Evolutionary conservation across 2,329 filamentous ascomycete genomes (phyloP), one percentile per base, ranked within the genome.

Genomic region (Sporothrix mexicana): DNA sequence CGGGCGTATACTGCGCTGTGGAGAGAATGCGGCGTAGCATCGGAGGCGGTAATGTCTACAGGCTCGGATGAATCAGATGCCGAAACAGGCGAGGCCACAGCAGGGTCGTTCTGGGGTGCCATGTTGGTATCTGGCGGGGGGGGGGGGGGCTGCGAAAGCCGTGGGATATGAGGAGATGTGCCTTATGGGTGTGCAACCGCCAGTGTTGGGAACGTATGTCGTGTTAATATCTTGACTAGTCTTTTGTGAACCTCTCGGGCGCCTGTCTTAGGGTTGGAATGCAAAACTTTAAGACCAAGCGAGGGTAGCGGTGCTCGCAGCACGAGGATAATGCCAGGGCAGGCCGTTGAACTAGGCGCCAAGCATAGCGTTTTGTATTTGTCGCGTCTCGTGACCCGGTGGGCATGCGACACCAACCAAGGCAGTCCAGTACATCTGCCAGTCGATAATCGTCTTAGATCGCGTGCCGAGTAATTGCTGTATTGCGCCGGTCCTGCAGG

Each of bases 1-100:
- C 96, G 88, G 53, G 92, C 90, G 79, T 91, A 88, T 53, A 98
- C 84, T 43, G 88, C 88, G 74, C 84, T 85, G 62, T 88, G 88
- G n/a, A 92, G 86, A 3, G 89, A 90, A 70, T 86, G 84, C 0
- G 86, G 88, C 51, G 83, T 85, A 10, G 80, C 51, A 17, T 51
- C 59, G n/a, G 72, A 6, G 12, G 13, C 79, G n/a, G 79, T 77
- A 1, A 83, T 77, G 51, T 88, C 85, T 71, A 81, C 81, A 9
- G 82, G 79, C 20, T 88, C 86, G 47, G 82, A 81, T 20, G 74
- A 76, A 64, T 78, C 77, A 25, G 83, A 83, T 8, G 81, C 80
- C 59, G 79, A 77, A 25, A 82, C 82, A 20, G 82, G 80, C 55
- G 78, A 77, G 12, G 64, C 74, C 17, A 67, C 13, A 8, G 59